A percentile compares a stretch with the other conserved stretches of the same genome.
Evolutionary conservation across 768 basidiomycete species (phyloP).

Genomic region (Hortiboletus campestris): DNA sequence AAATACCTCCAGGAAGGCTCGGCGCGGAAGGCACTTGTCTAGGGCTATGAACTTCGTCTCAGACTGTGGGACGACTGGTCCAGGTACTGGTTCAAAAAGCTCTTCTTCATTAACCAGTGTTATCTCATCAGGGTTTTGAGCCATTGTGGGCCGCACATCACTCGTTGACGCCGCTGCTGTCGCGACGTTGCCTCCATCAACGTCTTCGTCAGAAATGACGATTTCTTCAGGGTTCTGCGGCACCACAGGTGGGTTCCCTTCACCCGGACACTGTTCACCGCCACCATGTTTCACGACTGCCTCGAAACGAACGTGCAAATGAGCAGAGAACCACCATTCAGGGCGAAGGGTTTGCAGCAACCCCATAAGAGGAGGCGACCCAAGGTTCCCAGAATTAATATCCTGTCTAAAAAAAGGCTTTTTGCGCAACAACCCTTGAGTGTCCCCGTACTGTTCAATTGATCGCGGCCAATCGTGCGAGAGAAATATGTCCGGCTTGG

Average conservation of each 20-base stretch:
- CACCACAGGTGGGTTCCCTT: background rate
- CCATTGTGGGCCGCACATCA: conserved; percentile 33
- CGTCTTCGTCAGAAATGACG: conserved; percentile 36
- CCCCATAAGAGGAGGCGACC: conserved; percentile 83
- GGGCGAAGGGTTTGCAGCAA: conserved; percentile 73
- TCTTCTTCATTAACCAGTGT: conserved; percentile 47
- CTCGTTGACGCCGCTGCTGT: conserved; percentile 25
- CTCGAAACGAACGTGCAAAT: conserved; percentile 85
- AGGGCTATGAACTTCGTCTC: conserved; percentile 84
- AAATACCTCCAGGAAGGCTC: conserved; percentile 78
- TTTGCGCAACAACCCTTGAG: conserved; percentile 57
- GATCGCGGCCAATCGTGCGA: conserved; percentile 96
- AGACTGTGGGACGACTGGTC: conserved; percentile 20
- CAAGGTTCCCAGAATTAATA: conserved; percentile 63
- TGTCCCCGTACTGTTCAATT: conserved; percentile 81
- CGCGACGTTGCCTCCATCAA: conserved; percentile 8
- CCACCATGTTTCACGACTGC: conserved; percentile 55
- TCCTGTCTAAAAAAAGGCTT: conserved; percentile 81
- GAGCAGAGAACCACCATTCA: conserved; percentile 90
- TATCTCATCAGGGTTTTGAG: conserved; percentile 52
- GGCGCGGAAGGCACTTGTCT: conserved; percentile 80
- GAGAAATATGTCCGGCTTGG: conserved; percentile 72
- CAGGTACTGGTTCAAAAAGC: conserved; percentile 36
- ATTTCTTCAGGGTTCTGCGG: conserved; percentile 41
- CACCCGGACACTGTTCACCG: background rate